phyloP scores from a whole-genome alignment of 768 basidiomycete genomes.

The Boletus rufocinnamomeus region DNA sequence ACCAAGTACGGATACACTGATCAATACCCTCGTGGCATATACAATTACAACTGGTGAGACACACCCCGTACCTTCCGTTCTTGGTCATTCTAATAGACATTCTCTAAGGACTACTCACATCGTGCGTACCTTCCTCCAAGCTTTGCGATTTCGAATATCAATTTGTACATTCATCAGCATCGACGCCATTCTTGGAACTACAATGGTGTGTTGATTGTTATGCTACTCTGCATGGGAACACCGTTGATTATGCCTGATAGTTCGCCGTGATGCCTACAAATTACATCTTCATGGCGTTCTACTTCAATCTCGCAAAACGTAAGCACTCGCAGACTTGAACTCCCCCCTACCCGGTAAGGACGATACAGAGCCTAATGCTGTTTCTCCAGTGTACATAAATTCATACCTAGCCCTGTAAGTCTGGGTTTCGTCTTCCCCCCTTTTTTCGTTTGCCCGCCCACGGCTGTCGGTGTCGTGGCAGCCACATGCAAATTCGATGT shows the following conservation, averaged over 20 bases:
- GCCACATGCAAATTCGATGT: neutral
- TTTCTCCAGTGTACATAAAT: slow-evolving; percentile 51
- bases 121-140: slow-evolving; percentile 32
- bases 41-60: slow-evolving; percentile 54
- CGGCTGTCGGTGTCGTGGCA: neutral
- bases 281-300: slow-evolving; percentile 56
- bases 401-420: slow-evolving; percentile 52
- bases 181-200: slow-evolving; percentile 47
- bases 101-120: slow-evolving; percentile 41
- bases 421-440: no score
- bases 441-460: neutral
- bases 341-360: no score
- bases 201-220: slow-evolving; percentile 31
- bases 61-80: slow-evolving; percentile 16
- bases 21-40: slow-evolving; percentile 50
- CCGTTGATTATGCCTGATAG: slow-evolving; percentile 11
- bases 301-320: slow-evolving; percentile 56
- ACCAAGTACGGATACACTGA: slow-evolving; percentile 51
- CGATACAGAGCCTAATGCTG: neutral
- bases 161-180: slow-evolving; percentile 36
- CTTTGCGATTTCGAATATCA: neutral
- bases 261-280: slow-evolving; percentile 56
- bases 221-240: neutral
- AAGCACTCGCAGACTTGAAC: slow-evolving; percentile 16
- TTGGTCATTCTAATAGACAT: neutral